Evolutionary conservation across 805 yeast species (phyloP).

Genomic region (Candida methanosorbosa): DNA sequence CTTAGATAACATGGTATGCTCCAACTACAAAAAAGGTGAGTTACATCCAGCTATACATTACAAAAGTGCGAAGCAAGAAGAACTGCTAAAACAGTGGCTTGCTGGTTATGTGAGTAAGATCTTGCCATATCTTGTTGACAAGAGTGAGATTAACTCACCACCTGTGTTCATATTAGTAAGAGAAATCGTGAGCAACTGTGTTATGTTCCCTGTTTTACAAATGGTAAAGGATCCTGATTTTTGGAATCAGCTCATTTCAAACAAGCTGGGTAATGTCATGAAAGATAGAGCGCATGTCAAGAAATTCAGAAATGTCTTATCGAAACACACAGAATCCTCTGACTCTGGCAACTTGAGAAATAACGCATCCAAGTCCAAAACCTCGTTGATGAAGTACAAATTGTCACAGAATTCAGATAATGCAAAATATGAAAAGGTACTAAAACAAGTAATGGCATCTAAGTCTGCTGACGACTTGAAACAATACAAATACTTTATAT

Average conservation of each 20-base stretch:
- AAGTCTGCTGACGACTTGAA: conserved; percentile 34
- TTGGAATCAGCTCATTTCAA: conserved; percentile 59
- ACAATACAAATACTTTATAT: conserved; percentile 37
- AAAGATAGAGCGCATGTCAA: conserved; percentile 71
- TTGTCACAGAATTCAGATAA: conserved; percentile 32
- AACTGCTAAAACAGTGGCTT: conserved; percentile 42
- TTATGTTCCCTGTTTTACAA: conserved; percentile 40
- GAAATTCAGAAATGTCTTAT: conserved; percentile 59
- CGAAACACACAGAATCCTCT: conserved; percentile 42
- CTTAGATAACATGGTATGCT: conserved; percentile 31
- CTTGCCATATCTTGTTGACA: conserved; percentile 42
- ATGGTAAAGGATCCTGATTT: conserved; percentile 67
- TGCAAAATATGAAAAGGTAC: conserved; percentile 30
- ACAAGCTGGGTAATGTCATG: conserved; percentile 51
- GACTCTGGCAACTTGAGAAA: too few species aligned
- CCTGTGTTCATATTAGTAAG: conserved; percentile 42
- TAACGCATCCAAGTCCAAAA: conserved; percentile 4
- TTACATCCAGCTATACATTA: conserved; percentile 50
- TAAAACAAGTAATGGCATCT: conserved; percentile 24
- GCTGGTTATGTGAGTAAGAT: conserved; percentile 31
- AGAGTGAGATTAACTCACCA: conserved; percentile 35
- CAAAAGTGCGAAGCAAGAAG: conserved; percentile 25
- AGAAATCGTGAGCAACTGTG: conserved; percentile 55
- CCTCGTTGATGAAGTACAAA: conserved; percentile 20
- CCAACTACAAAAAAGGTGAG: conserved; percentile 38